phyloP scores from a whole-genome alignment of 805 yeast species.

The Saccharomycopsis sp. region DNA sequence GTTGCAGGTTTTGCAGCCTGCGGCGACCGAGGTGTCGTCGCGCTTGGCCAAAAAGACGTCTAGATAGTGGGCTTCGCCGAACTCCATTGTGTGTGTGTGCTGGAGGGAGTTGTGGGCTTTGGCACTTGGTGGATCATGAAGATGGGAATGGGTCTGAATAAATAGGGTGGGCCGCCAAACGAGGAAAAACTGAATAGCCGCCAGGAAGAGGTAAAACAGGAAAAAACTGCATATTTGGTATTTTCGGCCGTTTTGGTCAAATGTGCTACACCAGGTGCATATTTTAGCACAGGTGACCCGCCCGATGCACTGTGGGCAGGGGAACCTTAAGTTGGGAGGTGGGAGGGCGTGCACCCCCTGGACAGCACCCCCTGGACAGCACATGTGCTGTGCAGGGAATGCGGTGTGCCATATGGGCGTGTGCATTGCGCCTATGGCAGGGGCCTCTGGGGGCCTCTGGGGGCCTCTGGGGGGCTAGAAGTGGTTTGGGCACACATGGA shows the following conservation, averaged over 20 bases:
- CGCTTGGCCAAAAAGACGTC: slow-evolving; percentile 7
- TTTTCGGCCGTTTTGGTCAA: neutral
- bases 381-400: too few relatives aligned
- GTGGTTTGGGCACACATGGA: too few relatives aligned
- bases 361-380: too few relatives aligned
- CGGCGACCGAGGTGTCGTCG: neutral
- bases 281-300: too few relatives aligned
- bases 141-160: neutral
- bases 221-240: neutral
- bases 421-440: too few relatives aligned
- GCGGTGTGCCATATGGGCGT: too few relatives aligned
- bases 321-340: too few relatives aligned
- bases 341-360: too few relatives aligned
- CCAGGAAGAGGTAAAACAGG: neutral
- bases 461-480: too few relatives aligned
- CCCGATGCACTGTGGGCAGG: neutral
- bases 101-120: too few relatives aligned
- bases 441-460: too few relatives aligned
- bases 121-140: neutral
- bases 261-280: neutral
- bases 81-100: neutral
- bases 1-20: neutral
- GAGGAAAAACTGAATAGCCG: neutral
- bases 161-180: neutral
- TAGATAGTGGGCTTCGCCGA: slow-evolving; percentile 6